Evolutionary conservation across 768 basidiomycete genomes (phyloP), one percentile per base, ranked within the genome.

Genomic region (Hirschioporus abietinus): DNA sequence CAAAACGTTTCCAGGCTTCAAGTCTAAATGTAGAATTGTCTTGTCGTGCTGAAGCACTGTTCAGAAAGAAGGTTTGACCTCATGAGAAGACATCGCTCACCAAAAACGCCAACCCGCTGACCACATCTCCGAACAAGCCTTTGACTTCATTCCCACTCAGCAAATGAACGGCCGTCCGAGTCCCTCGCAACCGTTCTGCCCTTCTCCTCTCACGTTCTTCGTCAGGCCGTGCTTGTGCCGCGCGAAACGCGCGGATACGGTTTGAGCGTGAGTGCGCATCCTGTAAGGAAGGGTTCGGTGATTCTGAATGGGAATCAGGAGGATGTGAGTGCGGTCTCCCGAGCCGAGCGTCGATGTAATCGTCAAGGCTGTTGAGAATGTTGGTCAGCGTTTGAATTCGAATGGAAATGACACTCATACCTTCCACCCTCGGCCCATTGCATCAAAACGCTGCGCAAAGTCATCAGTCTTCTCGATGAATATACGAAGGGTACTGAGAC

Each of bases 1-100:
- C 25, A 98, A 79, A 4, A 98, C 94, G 73, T 98, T 97, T 7
- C 93, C 94, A 10, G 95, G 94, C 76, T 97, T 99, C 69, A 99
- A 78, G 74, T 98, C 96, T 2, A 97, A 84, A 74, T 99, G 96
- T 25, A 99, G 75, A 63, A 98, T 96, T 0, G 92, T 89, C 72
- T 84, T 88, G 70, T 87, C 84, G 69, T 95, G 93, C 92, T 93
- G 70, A 3, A 62, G 26, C 27, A 25, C 65, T 15, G n/a, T n/a
- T 15, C 30, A 20, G n/a, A 25, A 9, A 42, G 26, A 20, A 23
- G 52, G 24, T 36, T 15, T 18, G 34, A 5, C 15, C 52, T 35
- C 34, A 35, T 18, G n/a, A 60, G 63, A 58, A 30, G 59, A 68
- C 20, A 12, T 12, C 30, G 76, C 87, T 66, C 69, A 95, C 95